Percentiles rank a stretch among this genome's conserved stretches.
Evolutionary conservation across 1,284 basidiomycete species (phyloP).

Genomic region (Exobasidium cylindrosporum): DNA sequence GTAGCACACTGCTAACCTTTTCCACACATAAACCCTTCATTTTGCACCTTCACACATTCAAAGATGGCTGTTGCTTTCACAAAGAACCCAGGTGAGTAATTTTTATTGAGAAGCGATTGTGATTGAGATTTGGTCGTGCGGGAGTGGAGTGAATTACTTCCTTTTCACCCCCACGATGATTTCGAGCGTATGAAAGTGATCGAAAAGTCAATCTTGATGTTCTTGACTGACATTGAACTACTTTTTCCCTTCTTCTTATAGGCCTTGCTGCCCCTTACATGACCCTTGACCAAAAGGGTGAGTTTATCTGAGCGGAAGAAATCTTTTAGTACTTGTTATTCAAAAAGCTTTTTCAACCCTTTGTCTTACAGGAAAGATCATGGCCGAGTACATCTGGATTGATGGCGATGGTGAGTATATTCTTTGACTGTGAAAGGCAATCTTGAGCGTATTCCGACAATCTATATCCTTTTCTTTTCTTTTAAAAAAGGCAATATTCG

Average conservation of each 20-base stretch:
- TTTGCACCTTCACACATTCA: slow-evolving; percentile 3
- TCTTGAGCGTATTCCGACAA: not conserved
- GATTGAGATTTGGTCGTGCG: too few relatives aligned
- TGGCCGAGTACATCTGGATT: slow-evolving; percentile 55
- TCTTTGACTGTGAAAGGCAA: not conserved
- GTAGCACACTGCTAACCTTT: not conserved
- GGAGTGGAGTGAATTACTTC: not conserved
- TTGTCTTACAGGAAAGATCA: slow-evolving; percentile 33
- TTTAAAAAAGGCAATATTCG: slow-evolving; percentile 36
- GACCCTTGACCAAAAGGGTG: slow-evolving; percentile 45
- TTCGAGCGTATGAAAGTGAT: not conserved
- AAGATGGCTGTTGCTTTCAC: slow-evolving; percentile 39
- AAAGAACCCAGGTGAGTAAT: slow-evolving; percentile 43
- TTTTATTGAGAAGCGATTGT: too few relatives aligned
- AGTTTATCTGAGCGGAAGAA: slow-evolving; percentile 12
- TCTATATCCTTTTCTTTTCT: not conserved
- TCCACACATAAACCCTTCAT: not conserved
- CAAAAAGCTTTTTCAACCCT: slow-evolving; percentile 22
- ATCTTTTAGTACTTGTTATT: not conserved
- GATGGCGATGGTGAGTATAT: slow-evolving; percentile 59
- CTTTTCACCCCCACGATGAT: slow-evolving; percentile 6
- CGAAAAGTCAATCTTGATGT: too few relatives aligned
- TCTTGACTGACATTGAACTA: not conserved
- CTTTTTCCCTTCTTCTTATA: slow-evolving; percentile 7
- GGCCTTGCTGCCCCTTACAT: slow-evolving; percentile 44